Percentiles rank a stretch among this genome's conserved stretches.
Evolutionary conservation across 495 filamentous ascomycete genomes (phyloP).

Genomic region (Penicillium flavigenum): DNA sequence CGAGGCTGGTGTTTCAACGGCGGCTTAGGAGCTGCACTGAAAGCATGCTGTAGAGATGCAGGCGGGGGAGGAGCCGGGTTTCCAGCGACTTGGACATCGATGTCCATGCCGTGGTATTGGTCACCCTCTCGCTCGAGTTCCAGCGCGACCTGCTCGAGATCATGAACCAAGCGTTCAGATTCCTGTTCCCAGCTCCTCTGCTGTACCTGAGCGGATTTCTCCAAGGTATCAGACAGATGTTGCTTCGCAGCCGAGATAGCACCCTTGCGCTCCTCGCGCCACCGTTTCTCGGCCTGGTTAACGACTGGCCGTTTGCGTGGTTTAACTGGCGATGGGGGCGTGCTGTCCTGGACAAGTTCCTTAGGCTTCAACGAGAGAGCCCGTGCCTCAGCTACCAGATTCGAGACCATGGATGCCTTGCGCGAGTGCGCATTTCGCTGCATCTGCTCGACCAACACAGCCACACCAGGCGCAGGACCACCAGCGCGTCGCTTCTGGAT

Average conservation of each 20-base stretch:
- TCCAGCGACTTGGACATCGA: conserved; percentile 2
- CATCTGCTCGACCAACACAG: conserved; percentile 46
- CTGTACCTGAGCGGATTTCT: conserved; percentile 33
- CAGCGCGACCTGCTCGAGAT: conserved; percentile 50
- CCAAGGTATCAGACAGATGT: conserved; percentile 36
- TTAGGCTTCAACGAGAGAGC: neutral
- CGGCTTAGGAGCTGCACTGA: conserved; percentile 26
- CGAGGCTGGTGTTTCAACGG: conserved; percentile 42
- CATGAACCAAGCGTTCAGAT: conserved; percentile 43
- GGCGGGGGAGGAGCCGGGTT: conserved; percentile 1
- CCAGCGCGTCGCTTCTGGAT: conserved; percentile 42
- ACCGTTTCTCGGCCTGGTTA: conserved; percentile 45
- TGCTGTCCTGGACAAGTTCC: neutral
- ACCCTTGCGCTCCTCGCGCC: conserved; percentile 41
- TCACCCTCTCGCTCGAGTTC: conserved; percentile 34
- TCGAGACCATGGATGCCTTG: conserved; percentile 42
- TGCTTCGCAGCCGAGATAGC: conserved; percentile 43
- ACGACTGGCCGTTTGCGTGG: conserved; percentile 46
- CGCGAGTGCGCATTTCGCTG: conserved; percentile 40
- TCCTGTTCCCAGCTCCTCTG: conserved; percentile 45
- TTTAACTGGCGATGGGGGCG: conserved; percentile 11
- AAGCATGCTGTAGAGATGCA: neutral
- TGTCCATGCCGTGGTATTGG: conserved; percentile 23
- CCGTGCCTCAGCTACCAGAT: conserved; percentile 29
- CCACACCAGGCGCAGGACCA: conserved; percentile 31